These are phyloP conservation scores for Diaporthe longicolla DNA, from an alignment of 2,329 filamentous ascomycete species.

Conservation along the genomic window DNA sequence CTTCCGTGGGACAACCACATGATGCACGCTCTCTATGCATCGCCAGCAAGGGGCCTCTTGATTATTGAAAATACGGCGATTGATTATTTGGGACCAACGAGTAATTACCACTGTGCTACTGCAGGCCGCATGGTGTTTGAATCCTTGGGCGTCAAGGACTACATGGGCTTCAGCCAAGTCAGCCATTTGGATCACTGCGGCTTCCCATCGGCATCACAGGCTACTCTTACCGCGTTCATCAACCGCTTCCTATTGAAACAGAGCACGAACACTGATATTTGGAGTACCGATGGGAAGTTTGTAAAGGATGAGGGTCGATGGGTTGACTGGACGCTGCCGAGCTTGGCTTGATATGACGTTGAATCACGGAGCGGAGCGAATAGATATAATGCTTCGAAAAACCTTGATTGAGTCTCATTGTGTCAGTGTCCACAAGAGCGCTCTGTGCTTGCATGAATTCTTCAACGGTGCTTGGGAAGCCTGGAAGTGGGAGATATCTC, in stretches of 20 bases:
- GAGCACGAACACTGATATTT: neutral
- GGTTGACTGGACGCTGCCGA: neutral
- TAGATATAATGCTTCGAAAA: too few species aligned
- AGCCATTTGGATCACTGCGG: conserved; percentile 17
- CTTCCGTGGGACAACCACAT: conserved; percentile 1
- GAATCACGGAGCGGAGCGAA: too few species aligned
- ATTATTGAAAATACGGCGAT: neutral
- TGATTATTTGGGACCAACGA: conserved; percentile 1
- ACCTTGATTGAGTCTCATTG: too few species aligned
- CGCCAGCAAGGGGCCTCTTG: neutral
- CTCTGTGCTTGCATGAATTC: too few species aligned
- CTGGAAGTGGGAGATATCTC: too few species aligned
- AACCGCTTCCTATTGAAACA: conserved; percentile 2
- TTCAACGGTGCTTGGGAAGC: too few species aligned
- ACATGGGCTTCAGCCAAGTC: conserved; percentile 7
- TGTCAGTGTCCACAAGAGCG: accelerated
- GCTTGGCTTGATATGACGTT: neutral
- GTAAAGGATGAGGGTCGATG: conserved; percentile 17
- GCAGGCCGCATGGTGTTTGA: conserved; percentile 8
- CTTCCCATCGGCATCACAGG: neutral
- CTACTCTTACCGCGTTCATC: neutral
- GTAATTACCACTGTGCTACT: conserved; percentile 5
- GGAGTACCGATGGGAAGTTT: conserved; percentile 1
- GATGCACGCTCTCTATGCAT: conserved; percentile 4
- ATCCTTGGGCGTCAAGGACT: conserved; percentile 1